Evolutionary conservation across 2,329 filamentous ascomycete genomes (phyloP), one percentile per base, ranked within the genome.

Genomic region (Penicillium sp.): DNA sequence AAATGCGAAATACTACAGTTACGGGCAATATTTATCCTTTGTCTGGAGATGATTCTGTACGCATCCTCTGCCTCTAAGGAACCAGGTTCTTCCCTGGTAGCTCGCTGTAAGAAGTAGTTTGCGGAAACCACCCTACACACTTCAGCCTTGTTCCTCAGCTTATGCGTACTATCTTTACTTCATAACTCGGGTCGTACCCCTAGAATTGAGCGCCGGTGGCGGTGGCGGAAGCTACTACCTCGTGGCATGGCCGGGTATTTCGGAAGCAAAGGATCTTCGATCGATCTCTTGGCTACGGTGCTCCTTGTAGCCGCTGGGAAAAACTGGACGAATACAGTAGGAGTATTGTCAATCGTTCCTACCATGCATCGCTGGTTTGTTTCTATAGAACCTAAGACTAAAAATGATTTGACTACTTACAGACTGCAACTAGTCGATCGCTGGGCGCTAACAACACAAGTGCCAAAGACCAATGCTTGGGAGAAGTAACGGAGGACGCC

Each of bases 231-330:
- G 43, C 43, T 44, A 48, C 44, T 4, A 39, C 44, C 58, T 59
- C 58, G 55, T 59, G 55, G 60, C 34, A 38, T 43, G 15, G 19
- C 27, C 27, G 46, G 51, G 19, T 58, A 47, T 11, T 25, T 58
- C 33, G 51, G 48, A 31, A 47, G 33, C 5, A 23, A 33, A 23
- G 2, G 19, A 36, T 34, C 41, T 40, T 48, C 25, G 45, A 58
- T 60, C 41, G 31, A 39, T 55, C 25, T 55, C 40, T 57, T 55
- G 48, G 25, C 49, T 31, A 11, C 11, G 13, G 16, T 41, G 13
- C 5, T 5, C 29, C 27, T 33, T 9, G 31, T 38, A 41, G 21
- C n/a, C 21, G 21, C 25, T 11, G n/a, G n/a, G 10, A 7, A 5
- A 5, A 33, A 7, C 9, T 34, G 8, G 27, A 40, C 51, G 25